These are phyloP conservation scores for Fraxinus sp. DNA, from an alignment of 305 asterid species.

Conservation along the genomic window DNA sequence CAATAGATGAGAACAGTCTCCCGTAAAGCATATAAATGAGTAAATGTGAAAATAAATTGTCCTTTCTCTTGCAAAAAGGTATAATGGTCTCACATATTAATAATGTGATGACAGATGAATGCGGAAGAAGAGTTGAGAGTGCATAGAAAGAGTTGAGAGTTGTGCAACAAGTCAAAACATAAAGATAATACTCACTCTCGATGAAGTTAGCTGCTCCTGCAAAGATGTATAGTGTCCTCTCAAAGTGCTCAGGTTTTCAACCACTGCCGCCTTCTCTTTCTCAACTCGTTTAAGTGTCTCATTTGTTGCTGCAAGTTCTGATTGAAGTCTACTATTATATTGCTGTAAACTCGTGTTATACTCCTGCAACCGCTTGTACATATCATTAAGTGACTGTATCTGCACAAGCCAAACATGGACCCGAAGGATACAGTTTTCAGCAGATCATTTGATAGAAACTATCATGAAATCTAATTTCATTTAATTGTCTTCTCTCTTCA, in stretches of 20 bases:
- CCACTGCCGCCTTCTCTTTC: constrained; percentile 73
- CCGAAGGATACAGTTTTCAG: neutral
- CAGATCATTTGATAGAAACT: neutral
- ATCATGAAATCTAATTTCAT: neutral
- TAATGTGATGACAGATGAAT: neutral
- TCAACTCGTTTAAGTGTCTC: constrained; percentile 76
- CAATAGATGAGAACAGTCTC: neutral
- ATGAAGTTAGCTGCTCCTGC: constrained; percentile 81
- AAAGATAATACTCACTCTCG: constrained; percentile 49
- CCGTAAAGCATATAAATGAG: neutral
- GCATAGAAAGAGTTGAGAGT: neutral
- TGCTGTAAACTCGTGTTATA: constrained; percentile 84
- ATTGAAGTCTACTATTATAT: constrained; percentile 80
- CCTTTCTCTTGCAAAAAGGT: neutral
- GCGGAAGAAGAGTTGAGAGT: neutral
- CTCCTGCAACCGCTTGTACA: constrained; percentile 73
- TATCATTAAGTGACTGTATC: constrained; percentile 75
- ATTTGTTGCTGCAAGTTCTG: constrained; percentile 63
- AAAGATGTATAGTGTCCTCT: constrained; percentile 78
- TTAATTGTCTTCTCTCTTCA: constrained; percentile 17
- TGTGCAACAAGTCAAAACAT: neutral
- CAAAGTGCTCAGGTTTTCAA: constrained; percentile 79
- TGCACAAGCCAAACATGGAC: constrained; percentile 31
- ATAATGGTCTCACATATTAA: neutral
- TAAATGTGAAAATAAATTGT: neutral